Evolutionary conservation across 2,329 filamentous ascomycete genomes (phyloP), one percentile per base, ranked within the genome.

Genomic region (Cytospora chrysosperma): DNA sequence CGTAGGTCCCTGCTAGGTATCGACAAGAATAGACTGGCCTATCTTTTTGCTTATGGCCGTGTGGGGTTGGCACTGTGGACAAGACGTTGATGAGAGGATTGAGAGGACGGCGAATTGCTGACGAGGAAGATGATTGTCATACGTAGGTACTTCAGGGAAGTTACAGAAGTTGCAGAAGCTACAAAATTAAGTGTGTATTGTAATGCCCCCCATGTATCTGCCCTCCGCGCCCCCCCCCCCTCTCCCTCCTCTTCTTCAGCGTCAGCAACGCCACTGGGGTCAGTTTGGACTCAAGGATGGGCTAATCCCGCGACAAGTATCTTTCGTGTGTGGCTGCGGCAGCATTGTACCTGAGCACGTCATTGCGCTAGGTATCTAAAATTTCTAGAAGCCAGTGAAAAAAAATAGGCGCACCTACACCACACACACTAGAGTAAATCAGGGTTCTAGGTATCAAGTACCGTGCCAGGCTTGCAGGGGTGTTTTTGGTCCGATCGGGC

Each of bases 341-440:
- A 26, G 26, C 51, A 50, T 32, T 49, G 53, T 67, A 65, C 65
- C 54, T 58, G 59, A 67, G 58, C 65, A 67, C 65, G 65, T 59
- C 60, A 67, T 67, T n/a, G 51, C 56, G 52, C 59, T 63, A 54
- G 54, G 43, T 26, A 34, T 54, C 51, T 40, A 55, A 59, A 63
- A 50, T 58, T 61, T 65, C 61, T 26, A 61, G 57, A 61, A 34
- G 30, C 26, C 51, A 49, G 51, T 27, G 27, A 30, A 27, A 34
- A 60, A 43, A 53, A 47, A 47, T 47, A 47, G 43, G 43, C 43
- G 43, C 43, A 24, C 43, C 43, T 47, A 24, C 10, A 12, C n/a
- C n/a, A n/a, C n/a, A n/a, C n/a, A n/a, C n/a, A n/a, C n/a, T n/a
- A n/a, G n/a, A 3, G 19, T 43, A 43, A 43, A n/a, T 43, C 40